Evolutionary conservation across 1,139 yeast species (phyloP).

Genomic region (Scheffersomyces segobiensis): DNA sequence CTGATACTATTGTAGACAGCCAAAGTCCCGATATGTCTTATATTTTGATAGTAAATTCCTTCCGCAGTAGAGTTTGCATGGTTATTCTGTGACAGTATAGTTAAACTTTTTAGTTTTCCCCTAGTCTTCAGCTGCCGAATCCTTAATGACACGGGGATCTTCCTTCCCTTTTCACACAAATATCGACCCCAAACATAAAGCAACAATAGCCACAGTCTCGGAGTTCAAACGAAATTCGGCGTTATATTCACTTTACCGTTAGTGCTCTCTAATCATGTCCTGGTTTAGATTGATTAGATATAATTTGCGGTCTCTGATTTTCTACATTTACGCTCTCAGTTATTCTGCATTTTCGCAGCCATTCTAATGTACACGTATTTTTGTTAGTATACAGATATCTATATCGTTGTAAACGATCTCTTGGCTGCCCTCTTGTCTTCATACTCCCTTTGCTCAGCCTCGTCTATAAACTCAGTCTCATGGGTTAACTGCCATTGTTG

Average conservation of each 20-base stretch:
- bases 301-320: background rate
- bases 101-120: too few species aligned
- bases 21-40: background rate
- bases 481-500: slow-evolving; percentile 81
- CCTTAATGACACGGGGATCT: too few species aligned
- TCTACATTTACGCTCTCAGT: background rate
- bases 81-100: background rate
- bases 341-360: background rate
- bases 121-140: too few species aligned
- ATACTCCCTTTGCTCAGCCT: slow-evolving; percentile 55
- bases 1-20: background rate
- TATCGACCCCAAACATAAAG: background rate
- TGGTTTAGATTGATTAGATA: background rate
- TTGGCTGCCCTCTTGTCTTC: slow-evolving; percentile 62
- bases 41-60: background rate
- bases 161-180: background rate
- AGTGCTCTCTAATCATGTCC: background rate
- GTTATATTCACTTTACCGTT: background rate
- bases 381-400: background rate
- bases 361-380: background rate
- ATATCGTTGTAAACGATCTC: slow-evolving; percentile 59
- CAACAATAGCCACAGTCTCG: background rate
- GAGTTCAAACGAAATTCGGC: background rate
- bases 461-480: slow-evolving; percentile 72
- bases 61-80: background rate